Conservation (phyloP, 2,329 filamentous ascomycete genomes). For the Diplodia intermedia region DNA sequence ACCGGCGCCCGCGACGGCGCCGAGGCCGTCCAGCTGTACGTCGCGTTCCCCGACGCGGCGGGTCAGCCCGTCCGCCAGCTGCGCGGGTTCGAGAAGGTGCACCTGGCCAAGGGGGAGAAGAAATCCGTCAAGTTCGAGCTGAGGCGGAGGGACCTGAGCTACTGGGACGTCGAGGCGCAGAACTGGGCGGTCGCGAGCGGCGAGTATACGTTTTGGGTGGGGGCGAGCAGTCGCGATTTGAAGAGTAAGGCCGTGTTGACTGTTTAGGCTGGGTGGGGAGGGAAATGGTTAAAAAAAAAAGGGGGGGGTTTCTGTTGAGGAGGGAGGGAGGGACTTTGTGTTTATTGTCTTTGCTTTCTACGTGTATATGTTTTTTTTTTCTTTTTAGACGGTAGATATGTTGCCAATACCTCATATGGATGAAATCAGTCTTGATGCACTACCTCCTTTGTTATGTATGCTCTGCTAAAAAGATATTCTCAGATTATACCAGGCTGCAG, state of each 20-base stretch:
- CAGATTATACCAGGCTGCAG: too few species aligned
- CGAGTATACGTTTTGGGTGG: conserved; percentile 30
- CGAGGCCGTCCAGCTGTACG: conserved; percentile 36
- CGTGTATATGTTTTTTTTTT: too few species aligned
- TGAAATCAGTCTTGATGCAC: too few species aligned
- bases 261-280: not conserved
- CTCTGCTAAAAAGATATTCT: too few species aligned
- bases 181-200: conserved; percentile 34
- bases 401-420: too few species aligned
- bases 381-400: too few species aligned
- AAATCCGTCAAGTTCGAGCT: conserved; percentile 28
- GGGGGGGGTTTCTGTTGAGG: too few species aligned
- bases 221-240: conserved; percentile 30
- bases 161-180: conserved; percentile 34
- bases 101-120: conserved; percentile 32
- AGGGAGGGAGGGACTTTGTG: too few species aligned
- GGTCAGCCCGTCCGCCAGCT: conserved; percentile 34
- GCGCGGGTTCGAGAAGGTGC: conserved; percentile 35
- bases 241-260: conserved; percentile 2
- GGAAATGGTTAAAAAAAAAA: too few species aligned
- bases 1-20: conserved; percentile 33
- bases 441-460: too few species aligned
- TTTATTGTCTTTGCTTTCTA: too few species aligned
- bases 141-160: conserved; percentile 35
- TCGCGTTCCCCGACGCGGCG: conserved; percentile 32